Percentiles rank a stretch among this genome's conserved stretches.
Evolutionary conservation across 75 land plant genomes (phyloP).

Genomic region (Picea glauca): DNA sequence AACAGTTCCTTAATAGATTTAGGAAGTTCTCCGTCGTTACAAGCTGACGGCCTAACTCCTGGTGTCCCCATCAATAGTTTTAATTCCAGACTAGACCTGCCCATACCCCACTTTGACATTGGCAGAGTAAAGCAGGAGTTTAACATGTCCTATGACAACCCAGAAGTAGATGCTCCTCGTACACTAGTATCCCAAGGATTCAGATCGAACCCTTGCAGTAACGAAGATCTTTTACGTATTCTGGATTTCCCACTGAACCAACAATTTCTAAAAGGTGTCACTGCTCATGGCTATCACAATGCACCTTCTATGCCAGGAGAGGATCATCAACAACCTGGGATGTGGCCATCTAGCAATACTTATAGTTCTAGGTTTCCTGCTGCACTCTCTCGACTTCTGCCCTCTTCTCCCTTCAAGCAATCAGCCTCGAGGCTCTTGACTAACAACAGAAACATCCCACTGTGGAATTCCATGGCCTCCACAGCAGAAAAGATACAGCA

Average conservation of each 20-base stretch:
- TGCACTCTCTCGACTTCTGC: neutral
- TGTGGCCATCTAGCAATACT: neutral
- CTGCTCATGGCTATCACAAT: neutral
- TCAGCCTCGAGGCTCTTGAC: neutral
- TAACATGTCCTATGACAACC: neutral
- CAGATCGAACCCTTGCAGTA: neutral
- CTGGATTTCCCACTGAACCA: neutral
- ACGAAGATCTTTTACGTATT: neutral
- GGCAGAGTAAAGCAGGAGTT: conserved; percentile 5
- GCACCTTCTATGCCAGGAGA: conserved; percentile 1
- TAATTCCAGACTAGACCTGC: neutral
- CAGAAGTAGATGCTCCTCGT: neutral
- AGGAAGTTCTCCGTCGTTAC: neutral
- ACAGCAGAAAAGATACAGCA: neutral
- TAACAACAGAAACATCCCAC: neutral
- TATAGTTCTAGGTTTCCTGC: neutral
- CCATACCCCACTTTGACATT: neutral
- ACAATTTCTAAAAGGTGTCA: neutral
- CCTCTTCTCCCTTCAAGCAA: neutral
- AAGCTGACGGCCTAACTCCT: neutral
- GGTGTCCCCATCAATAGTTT: neutral
- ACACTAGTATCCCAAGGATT: conserved; percentile 1
- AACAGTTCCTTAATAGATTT: neutral
- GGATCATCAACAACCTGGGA: neutral
- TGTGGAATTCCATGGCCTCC: conserved; percentile 1